These are phyloP conservation scores for Mortierella sp. DNA, from an alignment of 371 early-diverging fungal species.

Conservation along the genomic window DNA sequence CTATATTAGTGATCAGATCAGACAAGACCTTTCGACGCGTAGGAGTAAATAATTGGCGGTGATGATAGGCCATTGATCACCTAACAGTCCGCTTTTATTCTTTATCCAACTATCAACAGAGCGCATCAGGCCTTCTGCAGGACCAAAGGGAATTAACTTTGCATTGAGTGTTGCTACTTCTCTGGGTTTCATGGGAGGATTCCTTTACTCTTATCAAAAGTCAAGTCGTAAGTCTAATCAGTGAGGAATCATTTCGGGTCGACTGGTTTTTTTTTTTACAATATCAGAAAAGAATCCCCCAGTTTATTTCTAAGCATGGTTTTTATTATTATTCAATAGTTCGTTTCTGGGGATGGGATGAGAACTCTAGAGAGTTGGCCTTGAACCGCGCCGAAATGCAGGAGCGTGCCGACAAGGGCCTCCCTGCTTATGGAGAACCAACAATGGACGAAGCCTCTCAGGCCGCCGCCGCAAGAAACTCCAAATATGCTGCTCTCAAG, in stretches of 20 bases:
- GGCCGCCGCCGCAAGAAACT: slow-evolving; percentile 76
- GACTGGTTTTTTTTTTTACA: too few relatives aligned
- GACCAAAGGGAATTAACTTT: slow-evolving; percentile 61
- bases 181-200: slow-evolving; percentile 76
- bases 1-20: too few relatives aligned
- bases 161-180: slow-evolving; percentile 66
- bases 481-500: slow-evolving; percentile 76
- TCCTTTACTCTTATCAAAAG: slow-evolving; percentile 77
- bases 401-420: slow-evolving; percentile 74
- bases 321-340: slow-evolving; percentile 59
- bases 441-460: slow-evolving; percentile 73
- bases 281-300: too few relatives aligned
- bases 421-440: slow-evolving; percentile 79
- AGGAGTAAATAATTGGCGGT: not conserved
- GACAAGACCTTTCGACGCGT: not conserved
- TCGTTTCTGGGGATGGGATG: slow-evolving; percentile 95
- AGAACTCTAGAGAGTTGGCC: slow-evolving; percentile 86
- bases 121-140: slow-evolving; percentile 54
- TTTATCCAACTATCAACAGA: slow-evolving; percentile 24
- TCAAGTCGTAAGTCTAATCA: slow-evolving; percentile 70
- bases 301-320: not conserved
- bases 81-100: not conserved
- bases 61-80: too few relatives aligned
- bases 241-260: not conserved
- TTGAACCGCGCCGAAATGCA: slow-evolving; percentile 79